A percentile compares a stretch with the other conserved stretches of the same genome.
These are phyloP conservation scores for Annulohypoxylon nitens DNA, from an alignment of 495 filamentous ascomycete genomes.

Conservation along the genomic window DNA sequence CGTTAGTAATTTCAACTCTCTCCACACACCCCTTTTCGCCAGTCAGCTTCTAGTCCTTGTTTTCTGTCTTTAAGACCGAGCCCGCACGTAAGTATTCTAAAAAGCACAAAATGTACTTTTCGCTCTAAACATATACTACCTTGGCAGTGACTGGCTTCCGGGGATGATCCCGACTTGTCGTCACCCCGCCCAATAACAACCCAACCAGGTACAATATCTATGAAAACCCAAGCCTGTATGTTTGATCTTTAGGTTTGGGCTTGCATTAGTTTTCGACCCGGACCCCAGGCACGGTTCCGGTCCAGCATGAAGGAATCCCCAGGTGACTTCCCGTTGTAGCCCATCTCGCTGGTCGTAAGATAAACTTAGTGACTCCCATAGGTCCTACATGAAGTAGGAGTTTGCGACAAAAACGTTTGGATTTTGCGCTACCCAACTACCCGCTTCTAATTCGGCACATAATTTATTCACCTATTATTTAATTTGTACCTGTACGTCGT, in stretches of 20 bases:
- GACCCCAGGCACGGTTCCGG: slow-evolving; percentile 40
- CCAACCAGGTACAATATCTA: slow-evolving; percentile 33
- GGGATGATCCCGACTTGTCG: slow-evolving; percentile 44
- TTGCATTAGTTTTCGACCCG: slow-evolving; percentile 47
- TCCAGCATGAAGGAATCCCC: slow-evolving; percentile 16
- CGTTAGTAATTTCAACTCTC: neutral
- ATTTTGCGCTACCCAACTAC: slow-evolving; percentile 7
- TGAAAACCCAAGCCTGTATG: slow-evolving; percentile 39
- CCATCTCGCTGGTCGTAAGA: slow-evolving; percentile 9
- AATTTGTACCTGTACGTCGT: slow-evolving; percentile 7
- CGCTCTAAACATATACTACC: slow-evolving; percentile 32
- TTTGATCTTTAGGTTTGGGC: slow-evolving; percentile 41
- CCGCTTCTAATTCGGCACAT: slow-evolving; percentile 8
- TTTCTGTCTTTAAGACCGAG: neutral
- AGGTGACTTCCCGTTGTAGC: slow-evolving; percentile 30
- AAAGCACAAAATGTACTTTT: slow-evolving; percentile 24
- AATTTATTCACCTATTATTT: neutral
- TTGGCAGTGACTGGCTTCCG: slow-evolving; percentile 38
- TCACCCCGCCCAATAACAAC: slow-evolving; percentile 39
- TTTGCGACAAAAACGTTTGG: slow-evolving; percentile 26
- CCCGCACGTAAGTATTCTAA: slow-evolving; percentile 3
- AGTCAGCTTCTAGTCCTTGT: neutral
- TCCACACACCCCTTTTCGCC: neutral
- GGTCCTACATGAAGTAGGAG: slow-evolving; percentile 16
- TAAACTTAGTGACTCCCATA: slow-evolving; percentile 9